Evolutionary conservation across 768 basidiomycete species (phyloP), one percentile per base, ranked within the genome.

Genomic region (Podaxis mareebaensis): DNA sequence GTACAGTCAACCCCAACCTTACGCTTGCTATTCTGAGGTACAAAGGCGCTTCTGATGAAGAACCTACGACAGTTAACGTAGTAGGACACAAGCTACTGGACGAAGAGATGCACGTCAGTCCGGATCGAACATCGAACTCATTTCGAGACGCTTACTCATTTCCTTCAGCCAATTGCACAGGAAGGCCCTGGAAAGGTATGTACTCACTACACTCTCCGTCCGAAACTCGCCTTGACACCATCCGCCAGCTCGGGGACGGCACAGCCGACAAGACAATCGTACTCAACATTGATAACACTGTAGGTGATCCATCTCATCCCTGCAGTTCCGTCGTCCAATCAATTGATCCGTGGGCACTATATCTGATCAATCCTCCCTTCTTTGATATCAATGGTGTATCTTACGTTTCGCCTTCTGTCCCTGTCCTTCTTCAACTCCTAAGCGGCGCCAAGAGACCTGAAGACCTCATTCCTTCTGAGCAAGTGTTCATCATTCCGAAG

Each of bases 1-100:
- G 26, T 36, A 52, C 20, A 28, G 78, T 79, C 60, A 67, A 72
- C 11, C 66, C 66, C 2, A 69, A 75, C 3, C 69, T 69, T 57
- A 80, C 75, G 63, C 75, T 70, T 22, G 81, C 76, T 0, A 77
- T 82, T 57, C 73, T 83, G 3, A 74, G 76, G 36, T 83, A 83
- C 63, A 67, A 67, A 0, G 80, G 79, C 2, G 80, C 81, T 15
- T 73, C 77, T 0, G 38, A 65, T 12, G 62, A 11, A 17, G 79
- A 82, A 0, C 81, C 81, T 0, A 63, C 52, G 0, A 66, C 68
- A 2, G 58, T 65, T 15, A 53, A 67, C 36, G 33, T 73, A 54
- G 67, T 63, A 30, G 22, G 53, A 67, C 44, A 62, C 61, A 64
- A 59, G 13, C 22, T 64, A n/a, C 51, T 59, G 17, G 56, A 56